Conservation (phyloP, 352 stramenopile species). For the Phytophthora parvispora region DNA sequence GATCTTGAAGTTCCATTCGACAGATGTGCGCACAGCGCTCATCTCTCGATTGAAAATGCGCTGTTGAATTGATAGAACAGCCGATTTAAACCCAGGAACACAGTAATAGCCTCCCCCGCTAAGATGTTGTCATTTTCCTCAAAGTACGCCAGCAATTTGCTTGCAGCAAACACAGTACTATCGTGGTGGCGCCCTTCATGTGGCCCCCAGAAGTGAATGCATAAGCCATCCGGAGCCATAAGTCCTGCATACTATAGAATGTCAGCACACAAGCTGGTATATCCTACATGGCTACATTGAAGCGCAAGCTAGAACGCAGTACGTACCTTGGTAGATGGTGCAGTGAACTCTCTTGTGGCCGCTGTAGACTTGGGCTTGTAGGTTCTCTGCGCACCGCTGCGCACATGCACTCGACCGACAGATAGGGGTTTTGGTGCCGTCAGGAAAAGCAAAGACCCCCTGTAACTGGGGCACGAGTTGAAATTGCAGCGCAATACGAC, state of each 20-base stretch:
- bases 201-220: background rate
- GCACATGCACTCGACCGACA: background rate
- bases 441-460: background rate
- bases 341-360: background rate
- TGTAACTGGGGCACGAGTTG: background rate
- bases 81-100: background rate
- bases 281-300: background rate
- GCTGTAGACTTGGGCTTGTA: background rate
- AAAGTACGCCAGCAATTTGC: background rate
- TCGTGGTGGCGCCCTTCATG: background rate
- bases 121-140: background rate
- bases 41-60: background rate
- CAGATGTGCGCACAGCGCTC: background rate
- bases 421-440: background rate
- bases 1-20: background rate
- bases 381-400: background rate
- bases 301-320: background rate
- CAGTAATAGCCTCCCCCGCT: background rate
- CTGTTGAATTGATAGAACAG: background rate
- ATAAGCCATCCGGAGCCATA: background rate
- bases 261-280: background rate
- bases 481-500: background rate
- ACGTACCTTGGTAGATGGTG: background rate
- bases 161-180: background rate
- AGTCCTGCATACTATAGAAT: background rate